Base-by-base conservation (phyloP, 2,329 filamentous ascomycete species). In the Chaetomiaceae sp. region DNA sequence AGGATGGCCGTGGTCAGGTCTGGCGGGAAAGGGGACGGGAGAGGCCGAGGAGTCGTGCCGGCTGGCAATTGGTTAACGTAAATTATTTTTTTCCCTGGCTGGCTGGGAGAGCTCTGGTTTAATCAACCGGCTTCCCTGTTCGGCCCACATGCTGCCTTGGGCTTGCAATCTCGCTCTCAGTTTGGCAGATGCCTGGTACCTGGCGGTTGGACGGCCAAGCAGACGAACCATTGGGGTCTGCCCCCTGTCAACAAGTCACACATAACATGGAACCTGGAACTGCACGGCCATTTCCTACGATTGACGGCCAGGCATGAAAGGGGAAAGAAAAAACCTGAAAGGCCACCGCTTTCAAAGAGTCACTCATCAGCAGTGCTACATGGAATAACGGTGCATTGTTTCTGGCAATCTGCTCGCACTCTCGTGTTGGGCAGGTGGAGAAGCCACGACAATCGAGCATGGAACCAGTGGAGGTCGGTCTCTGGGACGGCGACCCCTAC, bases 121-220 rank as follows among this genome's bases (percentile, higher is more conserved):
- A 58, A 58, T 60, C 54, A 60, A 55, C 49, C 53, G 41, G 53
- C 49, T 54, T 53, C 59, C 58, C 53, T 58, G 56, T 47, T 41
- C 40, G 49, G 44, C 57, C 59, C 57, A 56, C 52, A 44, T 33
- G 52, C 31, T n/a, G n/a, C n/a, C n/a, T 46, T 40, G 5, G 31
- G 39, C 41, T 21, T 50, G 48, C 49, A 59, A 61, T 61, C 40
- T 60, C 58, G 50, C 39, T 48, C 35, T 47, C 46, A 57, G n/a
- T 58, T 56, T 58, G 54, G 41, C 55, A 51, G 54, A 55, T 58
- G 54, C 43, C 25, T 38, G 48, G 56, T 59, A 57, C 57, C 53
- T 58, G 50, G 27, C 44, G 47, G 43, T 40, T 35, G 40, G 35
- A 33, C 45, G 35, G 38, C 40, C 27, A 35, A 40, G 14, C 13